A percentile compares a stretch with the other conserved stretches of the same genome.
phyloP scores from a whole-genome alignment of 2,329 filamentous ascomycete species.

The Sporothrix pseudoabietina region DNA sequence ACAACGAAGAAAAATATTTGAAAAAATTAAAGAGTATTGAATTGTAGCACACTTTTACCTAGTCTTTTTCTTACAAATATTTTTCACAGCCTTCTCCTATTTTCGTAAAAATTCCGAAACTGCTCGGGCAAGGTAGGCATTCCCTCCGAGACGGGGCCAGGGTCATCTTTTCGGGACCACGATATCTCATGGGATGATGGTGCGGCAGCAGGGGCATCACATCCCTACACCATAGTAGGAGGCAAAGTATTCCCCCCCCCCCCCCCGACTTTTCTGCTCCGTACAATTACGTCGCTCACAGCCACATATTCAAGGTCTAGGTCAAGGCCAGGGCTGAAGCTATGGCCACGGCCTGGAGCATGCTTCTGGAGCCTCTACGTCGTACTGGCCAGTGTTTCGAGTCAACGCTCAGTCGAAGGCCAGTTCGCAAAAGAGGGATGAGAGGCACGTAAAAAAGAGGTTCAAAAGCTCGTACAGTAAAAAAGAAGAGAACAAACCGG shows the following conservation, averaged over 20 bases:
- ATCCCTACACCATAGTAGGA: not conserved
- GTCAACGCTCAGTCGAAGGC: not conserved
- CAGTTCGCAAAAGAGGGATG: not conserved
- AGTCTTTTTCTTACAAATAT: not conserved
- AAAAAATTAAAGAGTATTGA: too few species aligned
- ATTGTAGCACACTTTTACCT: too few species aligned
- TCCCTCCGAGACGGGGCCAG: not conserved
- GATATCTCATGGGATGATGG: slow-evolving; percentile 1
- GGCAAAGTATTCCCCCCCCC: not conserved
- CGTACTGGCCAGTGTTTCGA: slow-evolving; percentile 7
- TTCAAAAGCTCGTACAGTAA: too few species aligned
- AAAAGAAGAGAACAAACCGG: not conserved
- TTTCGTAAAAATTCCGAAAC: not conserved
- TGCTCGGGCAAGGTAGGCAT: not conserved
- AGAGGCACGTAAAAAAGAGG: too few species aligned
- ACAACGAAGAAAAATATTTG: too few species aligned
- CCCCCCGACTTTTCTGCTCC: not conserved
- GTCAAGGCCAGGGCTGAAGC: not conserved
- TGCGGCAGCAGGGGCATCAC: slow-evolving; percentile 1
- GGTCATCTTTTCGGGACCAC: not conserved
- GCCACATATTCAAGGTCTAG: not conserved
- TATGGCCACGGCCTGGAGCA: not conserved
- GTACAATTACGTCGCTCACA: not conserved
- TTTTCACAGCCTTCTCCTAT: not conserved
- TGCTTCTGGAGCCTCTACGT: not conserved